Conservation (phyloP, 129 eudicot genomes). For the Artemisia argyi region DNA sequence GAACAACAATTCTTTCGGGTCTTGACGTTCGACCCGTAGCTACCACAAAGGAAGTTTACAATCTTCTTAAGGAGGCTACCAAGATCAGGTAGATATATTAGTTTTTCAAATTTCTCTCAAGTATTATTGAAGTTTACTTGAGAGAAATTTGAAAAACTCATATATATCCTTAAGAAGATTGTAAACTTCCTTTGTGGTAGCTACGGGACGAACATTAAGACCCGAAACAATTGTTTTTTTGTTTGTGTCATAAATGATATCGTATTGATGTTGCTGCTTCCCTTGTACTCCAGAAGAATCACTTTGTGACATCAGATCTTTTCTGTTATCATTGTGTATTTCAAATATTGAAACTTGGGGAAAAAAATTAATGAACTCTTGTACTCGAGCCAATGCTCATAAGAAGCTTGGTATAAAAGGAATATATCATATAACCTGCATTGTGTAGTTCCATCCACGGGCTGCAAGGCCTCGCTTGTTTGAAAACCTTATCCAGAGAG, state of each 20-base stretch:
- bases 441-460: conserved; percentile 63
- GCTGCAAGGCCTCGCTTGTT: conserved; percentile 50
- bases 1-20: conserved; percentile 60
- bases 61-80: conserved; percentile 60
- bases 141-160: no score
- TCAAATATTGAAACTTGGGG: conserved; percentile 68
- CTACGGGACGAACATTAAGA: conserved; percentile 56
- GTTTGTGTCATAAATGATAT: conserved; percentile 54
- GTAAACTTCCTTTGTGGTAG: conserved; percentile 52
- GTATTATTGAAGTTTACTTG: no score
- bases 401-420: neutral
- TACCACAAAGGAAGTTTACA: conserved; percentile 50
- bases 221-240: conserved; percentile 64
- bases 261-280: conserved; percentile 37
- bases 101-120: neutral
- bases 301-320: conserved; percentile 36
- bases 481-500: conserved; percentile 62
- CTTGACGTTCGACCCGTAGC: conserved; percentile 56
- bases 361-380: neutral
- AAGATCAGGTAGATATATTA: conserved; percentile 48
- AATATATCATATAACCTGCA: conserved; percentile 49
- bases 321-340: conserved; percentile 63
- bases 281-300: conserved; percentile 40
- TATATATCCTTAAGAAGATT: no score
- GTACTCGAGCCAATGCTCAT: neutral